These are phyloP conservation scores for Cercospora nicotianae DNA, from an alignment of 2,329 filamentous ascomycete species.

Conservation along the genomic window DNA sequence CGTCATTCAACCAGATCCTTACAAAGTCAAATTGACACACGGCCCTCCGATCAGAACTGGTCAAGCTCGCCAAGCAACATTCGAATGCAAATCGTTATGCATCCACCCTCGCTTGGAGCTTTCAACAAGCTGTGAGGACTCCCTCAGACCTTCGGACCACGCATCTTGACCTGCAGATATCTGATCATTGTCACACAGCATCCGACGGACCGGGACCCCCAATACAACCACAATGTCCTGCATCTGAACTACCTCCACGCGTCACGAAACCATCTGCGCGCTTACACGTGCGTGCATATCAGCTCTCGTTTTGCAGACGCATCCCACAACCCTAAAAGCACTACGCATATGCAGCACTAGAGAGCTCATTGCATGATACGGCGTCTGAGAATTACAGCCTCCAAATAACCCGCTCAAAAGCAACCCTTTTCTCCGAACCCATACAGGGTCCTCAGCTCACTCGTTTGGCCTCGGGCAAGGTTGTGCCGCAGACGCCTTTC, in stretches of 20 bases:
- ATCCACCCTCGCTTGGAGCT: not conserved
- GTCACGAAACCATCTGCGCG: not conserved
- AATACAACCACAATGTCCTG: not conserved
- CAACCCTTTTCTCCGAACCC: not conserved
- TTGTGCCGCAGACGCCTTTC: not conserved
- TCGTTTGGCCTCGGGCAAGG: not conserved
- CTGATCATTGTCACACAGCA: not conserved
- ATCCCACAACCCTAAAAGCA: not conserved
- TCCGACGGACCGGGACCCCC: not conserved
- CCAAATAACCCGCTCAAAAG: not conserved
- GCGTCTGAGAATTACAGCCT: not conserved
- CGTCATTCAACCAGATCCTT: constrained; percentile 3
- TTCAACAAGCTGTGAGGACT: not conserved
- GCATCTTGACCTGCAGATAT: not conserved
- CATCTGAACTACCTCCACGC: not conserved
- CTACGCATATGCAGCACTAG: not conserved
- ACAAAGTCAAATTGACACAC: not conserved
- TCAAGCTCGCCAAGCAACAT: constrained; percentile 13
- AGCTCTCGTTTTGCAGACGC: not conserved
- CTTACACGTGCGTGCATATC: not conserved
- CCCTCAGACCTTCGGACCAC: not conserved
- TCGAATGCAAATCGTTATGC: constrained; percentile 12
- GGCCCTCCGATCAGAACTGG: not conserved
- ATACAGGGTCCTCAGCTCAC: not conserved
- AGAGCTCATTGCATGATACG: not conserved